These are phyloP conservation scores for Calonectria pseudoturangicola DNA, from an alignment of 2,329 filamentous ascomycete genomes.

Conservation along the genomic window DNA sequence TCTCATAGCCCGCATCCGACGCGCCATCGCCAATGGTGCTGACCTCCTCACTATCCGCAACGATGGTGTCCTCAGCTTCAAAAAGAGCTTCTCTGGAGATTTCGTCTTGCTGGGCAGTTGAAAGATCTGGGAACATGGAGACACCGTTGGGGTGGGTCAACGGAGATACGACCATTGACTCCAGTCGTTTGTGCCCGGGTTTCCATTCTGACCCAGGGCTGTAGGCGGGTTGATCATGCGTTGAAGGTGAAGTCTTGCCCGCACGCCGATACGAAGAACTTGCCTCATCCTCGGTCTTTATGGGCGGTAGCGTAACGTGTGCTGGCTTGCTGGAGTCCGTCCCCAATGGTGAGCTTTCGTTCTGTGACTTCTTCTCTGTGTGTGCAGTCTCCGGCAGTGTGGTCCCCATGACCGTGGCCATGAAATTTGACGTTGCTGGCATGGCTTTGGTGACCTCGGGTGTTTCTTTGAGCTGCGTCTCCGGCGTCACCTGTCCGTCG, in stretches of 20 bases:
- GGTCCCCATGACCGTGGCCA: conserved; percentile 18
- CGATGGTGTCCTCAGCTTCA: conserved; percentile 61
- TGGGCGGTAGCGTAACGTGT: conserved; percentile 8
- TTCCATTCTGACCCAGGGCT: conserved; percentile 15
- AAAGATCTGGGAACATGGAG: conserved; percentile 61
- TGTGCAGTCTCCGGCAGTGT: conserved; percentile 9
- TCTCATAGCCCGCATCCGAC: conserved; percentile 62
- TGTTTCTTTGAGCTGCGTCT: conserved; percentile 16
- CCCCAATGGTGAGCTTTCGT: neutral
- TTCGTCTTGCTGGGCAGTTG: conserved; percentile 59
- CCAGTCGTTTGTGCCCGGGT: conserved; percentile 39
- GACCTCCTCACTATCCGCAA: conserved; percentile 58
- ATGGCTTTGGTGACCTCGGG: conserved; percentile 4
- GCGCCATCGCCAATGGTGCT: conserved; percentile 45
- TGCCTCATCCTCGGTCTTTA: conserved; percentile 6
- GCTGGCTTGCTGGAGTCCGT: neutral
- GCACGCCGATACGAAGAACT: neutral
- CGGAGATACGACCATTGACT: conserved; percentile 53
- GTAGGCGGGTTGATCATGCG: conserved; percentile 13
- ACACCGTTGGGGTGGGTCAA: conserved; percentile 62
- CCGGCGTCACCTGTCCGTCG: conserved; percentile 5
- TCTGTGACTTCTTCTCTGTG: conserved; percentile 5
- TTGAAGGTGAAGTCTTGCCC: neutral
- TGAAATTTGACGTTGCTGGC: conserved; percentile 1
- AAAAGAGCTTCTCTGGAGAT: conserved; percentile 60